phyloP scores from a whole-genome alignment of 352 stramenopile species.

The Phytophthora crassamura region DNA sequence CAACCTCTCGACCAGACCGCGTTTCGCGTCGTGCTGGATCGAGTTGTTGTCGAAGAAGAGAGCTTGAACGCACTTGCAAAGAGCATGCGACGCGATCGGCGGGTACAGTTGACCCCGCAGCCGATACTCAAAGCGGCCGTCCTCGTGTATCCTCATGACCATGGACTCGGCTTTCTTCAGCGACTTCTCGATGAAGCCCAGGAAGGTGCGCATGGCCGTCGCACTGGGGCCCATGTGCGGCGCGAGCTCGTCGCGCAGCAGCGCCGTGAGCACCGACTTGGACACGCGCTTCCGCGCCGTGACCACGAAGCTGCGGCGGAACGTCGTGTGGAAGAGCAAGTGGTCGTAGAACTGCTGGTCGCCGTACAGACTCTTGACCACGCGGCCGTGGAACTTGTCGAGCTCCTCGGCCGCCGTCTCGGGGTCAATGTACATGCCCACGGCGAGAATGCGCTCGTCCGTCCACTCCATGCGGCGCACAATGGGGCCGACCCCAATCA shows the following conservation, averaged over 20 bases:
- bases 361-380: constrained; percentile 68
- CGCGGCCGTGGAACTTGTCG: constrained; percentile 58
- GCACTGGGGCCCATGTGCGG: constrained; percentile 68
- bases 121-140: constrained; percentile 74
- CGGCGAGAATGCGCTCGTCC: constrained; percentile 81
- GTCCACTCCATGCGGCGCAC: constrained; percentile 85
- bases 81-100: constrained; percentile 66
- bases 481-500: constrained; percentile 77
- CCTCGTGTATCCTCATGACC: constrained; percentile 72
- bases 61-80: constrained; percentile 75
- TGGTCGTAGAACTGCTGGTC: constrained; percentile 83
- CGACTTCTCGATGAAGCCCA: constrained; percentile 84
- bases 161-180: constrained; percentile 85
- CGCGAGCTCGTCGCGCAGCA: constrained; percentile 74
- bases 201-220: constrained; percentile 61
- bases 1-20: constrained; percentile 71
- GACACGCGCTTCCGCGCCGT: constrained; percentile 81
- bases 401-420: constrained; percentile 63
- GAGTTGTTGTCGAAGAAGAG: constrained; percentile 86
- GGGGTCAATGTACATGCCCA: constrained; percentile 82
- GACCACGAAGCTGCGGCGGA: constrained; percentile 80
- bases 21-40: constrained; percentile 84
- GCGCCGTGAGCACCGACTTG: constrained; percentile 70
- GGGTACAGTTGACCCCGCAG: constrained; percentile 73
- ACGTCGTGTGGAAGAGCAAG: constrained; percentile 59